phyloP scores from a whole-genome alignment of 306 rosid genomes.

The Leucaena leucocephala region DNA sequence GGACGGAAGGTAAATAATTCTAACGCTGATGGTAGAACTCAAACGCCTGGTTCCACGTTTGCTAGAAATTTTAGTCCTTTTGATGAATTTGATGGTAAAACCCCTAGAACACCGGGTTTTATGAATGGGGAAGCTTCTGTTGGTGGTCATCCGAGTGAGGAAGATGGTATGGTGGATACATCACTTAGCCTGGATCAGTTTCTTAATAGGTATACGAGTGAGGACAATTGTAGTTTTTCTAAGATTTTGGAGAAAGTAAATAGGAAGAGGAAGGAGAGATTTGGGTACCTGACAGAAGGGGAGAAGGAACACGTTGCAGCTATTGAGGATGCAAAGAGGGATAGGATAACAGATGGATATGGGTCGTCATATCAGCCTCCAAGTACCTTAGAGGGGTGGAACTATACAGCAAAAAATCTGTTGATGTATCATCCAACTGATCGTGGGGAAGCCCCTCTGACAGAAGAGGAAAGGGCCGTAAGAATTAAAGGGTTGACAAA shows the following conservation, averaged over 20 bases:
- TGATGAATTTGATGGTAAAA: constrained; percentile 69
- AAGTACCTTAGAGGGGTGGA: constrained; percentile 89
- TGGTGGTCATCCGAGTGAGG: constrained; percentile 36
- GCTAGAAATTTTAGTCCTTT: constrained; percentile 72
- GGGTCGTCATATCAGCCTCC: constrained; percentile 93
- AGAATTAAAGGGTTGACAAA: constrained; percentile 80
- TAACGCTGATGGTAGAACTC: constrained; percentile 55
- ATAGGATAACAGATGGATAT: constrained; percentile 89
- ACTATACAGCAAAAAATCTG: constrained; percentile 77
- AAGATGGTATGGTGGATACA: constrained; percentile 44
- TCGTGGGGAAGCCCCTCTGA: constrained; percentile 83
- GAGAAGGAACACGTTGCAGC: constrained; percentile 55
- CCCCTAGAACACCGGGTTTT: constrained; percentile 51
- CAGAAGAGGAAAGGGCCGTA: constrained; percentile 72
- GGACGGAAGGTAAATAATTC: constrained; percentile 54
- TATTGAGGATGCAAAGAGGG: constrained; percentile 80
- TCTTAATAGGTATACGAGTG: constrained; percentile 81
- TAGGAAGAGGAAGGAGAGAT: constrained; percentile 96
- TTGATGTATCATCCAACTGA: constrained; percentile 96
- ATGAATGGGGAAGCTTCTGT: constrained; percentile 25
- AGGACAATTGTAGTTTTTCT: constrained; percentile 83
- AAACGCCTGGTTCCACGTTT: constrained; percentile 88
- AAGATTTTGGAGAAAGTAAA: constrained; percentile 84
- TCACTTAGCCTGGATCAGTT: constrained; percentile 77
- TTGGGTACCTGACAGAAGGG: constrained; percentile 68